Conservation (phyloP, 495 filamentous ascomycete species). For the Articulospora tetracladia region DNA sequence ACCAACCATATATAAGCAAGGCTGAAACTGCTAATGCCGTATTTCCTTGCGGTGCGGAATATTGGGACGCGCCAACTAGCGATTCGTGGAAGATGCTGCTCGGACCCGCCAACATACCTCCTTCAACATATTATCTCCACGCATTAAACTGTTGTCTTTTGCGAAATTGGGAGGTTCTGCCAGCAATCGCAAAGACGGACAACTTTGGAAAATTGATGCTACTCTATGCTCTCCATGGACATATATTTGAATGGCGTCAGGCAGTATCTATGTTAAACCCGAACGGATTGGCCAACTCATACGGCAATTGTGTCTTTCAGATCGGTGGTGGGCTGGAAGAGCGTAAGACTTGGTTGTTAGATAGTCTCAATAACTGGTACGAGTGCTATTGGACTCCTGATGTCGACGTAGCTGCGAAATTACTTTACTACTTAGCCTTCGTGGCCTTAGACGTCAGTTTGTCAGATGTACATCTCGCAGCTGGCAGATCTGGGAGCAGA, state of each 20-base stretch:
- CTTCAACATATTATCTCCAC: neutral
- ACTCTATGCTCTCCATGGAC: neutral
- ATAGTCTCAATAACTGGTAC: neutral
- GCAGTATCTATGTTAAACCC: neutral
- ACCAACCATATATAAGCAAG: conserved; percentile 2
- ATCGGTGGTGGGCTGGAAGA: neutral
- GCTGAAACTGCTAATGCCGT: neutral
- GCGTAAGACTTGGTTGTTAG: neutral
- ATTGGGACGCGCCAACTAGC: neutral
- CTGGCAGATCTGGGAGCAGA: neutral
- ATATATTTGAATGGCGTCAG: conserved; percentile 1
- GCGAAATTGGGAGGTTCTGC: too few relatives aligned
- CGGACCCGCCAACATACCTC: conserved; percentile 1
- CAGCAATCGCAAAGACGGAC: neutral
- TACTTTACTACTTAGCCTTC: neutral
- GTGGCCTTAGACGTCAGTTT: neutral
- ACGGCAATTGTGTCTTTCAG: neutral
- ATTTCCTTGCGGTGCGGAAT: neutral
- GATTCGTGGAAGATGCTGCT: neutral
- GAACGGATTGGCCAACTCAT: neutral
- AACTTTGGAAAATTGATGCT: neutral
- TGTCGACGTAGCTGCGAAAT: neutral
- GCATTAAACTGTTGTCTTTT: neutral
- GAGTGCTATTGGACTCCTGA: neutral
- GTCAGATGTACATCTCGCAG: neutral